Evolutionary conservation across 495 filamentous ascomycete genomes (phyloP), one percentile per base, ranked within the genome.

Genomic region (Wilcoxina mikolae): DNA sequence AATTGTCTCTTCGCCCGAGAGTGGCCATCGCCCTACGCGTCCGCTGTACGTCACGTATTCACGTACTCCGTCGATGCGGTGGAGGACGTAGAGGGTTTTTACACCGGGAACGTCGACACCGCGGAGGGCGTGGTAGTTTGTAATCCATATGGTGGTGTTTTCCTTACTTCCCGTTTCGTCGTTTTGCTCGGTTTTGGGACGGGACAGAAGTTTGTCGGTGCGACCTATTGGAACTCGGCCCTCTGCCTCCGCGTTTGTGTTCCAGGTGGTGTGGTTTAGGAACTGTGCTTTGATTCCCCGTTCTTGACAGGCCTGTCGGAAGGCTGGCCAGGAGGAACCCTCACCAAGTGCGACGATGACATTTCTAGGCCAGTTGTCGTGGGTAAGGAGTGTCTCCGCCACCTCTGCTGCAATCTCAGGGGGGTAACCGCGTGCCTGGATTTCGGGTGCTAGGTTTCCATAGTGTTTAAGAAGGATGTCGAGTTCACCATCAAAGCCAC

Each of bases 41-140:
- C 63, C 63, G 2, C 38, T 33, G 27, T 62, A 66, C 7, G 63
- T 61, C 22, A 62, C 57, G 23, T 66, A 66, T 12, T 65, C 62
- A 4, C 62, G 49, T 15, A 56, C 56, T 15, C 44, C 51, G 20
- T 47, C 47, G 28, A 66, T 41, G 3, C 63, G 62, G 24, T 66
- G 63, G 15, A 66, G 56, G 42, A 66, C 54, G 29, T 66, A 66
- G 4, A 56, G 7, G 45, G 65, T 62, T 23, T 31, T 44, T 2
- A 65, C 25, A 0, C 62, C 63, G 2, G 63, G 62, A 4, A 31
- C 12, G 27, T 66, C 53, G 18, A 66, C 47, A 1, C 63, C 63
- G 3, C 59, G 51, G 12, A 48, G 53, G 29, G 47, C 51, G 38
- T 53, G 52, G 28, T 55, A 59, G 41, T 56, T 57, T 1, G 59